Conservation (phyloP, 495 filamentous ascomycete genomes). For the Annulohypoxylon bovei region DNA sequence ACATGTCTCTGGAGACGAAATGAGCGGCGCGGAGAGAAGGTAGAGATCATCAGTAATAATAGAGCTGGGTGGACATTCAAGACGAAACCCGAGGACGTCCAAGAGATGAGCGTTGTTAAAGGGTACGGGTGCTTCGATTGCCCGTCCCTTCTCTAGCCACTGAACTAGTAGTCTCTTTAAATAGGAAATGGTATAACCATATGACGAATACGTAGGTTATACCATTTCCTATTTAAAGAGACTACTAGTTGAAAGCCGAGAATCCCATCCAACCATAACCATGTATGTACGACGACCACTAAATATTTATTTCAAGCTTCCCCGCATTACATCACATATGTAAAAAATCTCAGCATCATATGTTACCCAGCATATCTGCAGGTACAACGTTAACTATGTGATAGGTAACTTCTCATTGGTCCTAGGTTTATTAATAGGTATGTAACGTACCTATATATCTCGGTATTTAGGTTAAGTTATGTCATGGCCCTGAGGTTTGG, state of each 20-base stretch:
- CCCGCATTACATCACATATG: constrained; percentile 13
- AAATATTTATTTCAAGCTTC: not conserved
- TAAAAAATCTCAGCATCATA: constrained; percentile 17
- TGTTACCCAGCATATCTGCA: not conserved
- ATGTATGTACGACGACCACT: no score
- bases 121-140: constrained; percentile 82
- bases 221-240: no score
- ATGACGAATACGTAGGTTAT: no score
- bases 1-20: constrained; percentile 72
- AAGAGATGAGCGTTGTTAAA: constrained; percentile 84
- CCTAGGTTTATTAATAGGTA: not conserved
- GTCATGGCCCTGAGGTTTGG: no score
- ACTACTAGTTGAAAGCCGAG: no score
- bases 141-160: constrained; percentile 58
- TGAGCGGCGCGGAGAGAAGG: not conserved
- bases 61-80: constrained; percentile 76
- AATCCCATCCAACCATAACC: no score
- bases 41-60: constrained; percentile 65
- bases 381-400: not conserved
- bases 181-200: no score
- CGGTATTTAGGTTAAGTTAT: no score
- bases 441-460: no score
- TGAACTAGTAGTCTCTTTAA: no score
- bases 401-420: not conserved
- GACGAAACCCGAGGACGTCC: constrained; percentile 76